Evolutionary conservation across 2,329 filamentous ascomycete genomes (phyloP), one percentile per base, ranked within the genome.

Genomic region (Fusarium sp.): DNA sequence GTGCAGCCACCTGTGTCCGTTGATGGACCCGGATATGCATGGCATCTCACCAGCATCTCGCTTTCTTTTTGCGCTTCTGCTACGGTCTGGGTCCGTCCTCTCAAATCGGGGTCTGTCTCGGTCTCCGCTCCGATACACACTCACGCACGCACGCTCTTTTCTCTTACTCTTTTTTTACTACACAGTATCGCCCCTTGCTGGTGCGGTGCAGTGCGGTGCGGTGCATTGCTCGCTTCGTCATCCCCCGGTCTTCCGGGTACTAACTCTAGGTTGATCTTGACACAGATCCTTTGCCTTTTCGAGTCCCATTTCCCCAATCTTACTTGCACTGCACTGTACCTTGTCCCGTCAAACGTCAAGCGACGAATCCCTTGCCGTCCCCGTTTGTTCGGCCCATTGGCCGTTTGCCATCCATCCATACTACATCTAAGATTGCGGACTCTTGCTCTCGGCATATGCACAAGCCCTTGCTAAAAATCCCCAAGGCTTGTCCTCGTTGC

Each of bases 1-100:
- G 75, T 74, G 76, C 75, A 76, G 74, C 75, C 77, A 75, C 74
- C 66, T 71, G 57, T 73, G 69, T 64, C 62, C 53, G 61, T 73
- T 69, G 62, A 74, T 75, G 73, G 72, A 63, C 66, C 73, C 72
- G 63, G 73, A 69, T 74, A 75, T 75, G 73, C 74, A 71, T 73
- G 69, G 66, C 73, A 74, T 73, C 72, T 75, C 68, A 75, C 73
- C 73, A 69, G 76, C 63, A 69, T 64, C 67, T 74, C 44, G 61
- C 50, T 63, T 61, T 62, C 55, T 55, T 61, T 49, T 67, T 62
- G 58, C 50, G 23, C 55, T 70, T 65, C 56, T 61, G 31, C 27
- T 61, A 64, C 42, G 67, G 67, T 70, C 67, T 70, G 27, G 67
- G 64, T 70, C 67, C 56, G 46, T 44, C 67, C 67, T 68, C 67